Percentiles rank a stretch among this genome's conserved stretches.
These are phyloP conservation scores for Fusarium robinianum DNA, from an alignment of 2,329 filamentous ascomycete genomes.

Conservation along the genomic window DNA sequence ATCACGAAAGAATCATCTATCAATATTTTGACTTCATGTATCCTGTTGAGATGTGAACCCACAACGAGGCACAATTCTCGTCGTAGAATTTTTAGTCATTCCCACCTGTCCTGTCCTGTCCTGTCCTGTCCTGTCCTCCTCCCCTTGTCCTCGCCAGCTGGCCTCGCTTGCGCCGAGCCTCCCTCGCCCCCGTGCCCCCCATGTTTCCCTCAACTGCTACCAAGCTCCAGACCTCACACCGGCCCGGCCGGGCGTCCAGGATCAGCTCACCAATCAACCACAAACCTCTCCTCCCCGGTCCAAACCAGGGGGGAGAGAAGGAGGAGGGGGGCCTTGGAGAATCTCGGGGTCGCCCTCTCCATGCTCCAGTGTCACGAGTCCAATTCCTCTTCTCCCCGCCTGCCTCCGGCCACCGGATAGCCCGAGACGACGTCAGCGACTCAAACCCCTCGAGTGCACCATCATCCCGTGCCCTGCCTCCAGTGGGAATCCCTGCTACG, in stretches of 20 bases:
- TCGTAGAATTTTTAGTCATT: too few species aligned
- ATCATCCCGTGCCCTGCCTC: constrained; percentile 9
- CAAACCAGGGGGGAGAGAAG: neutral
- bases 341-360: constrained; percentile 12
- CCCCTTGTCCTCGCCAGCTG: too few species aligned
- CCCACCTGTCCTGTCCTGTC: too few species aligned
- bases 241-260: constrained; percentile 18
- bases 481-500: constrained; percentile 14
- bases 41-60: too few species aligned
- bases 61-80: too few species aligned
- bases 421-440: constrained; percentile 28
- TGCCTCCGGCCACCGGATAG: constrained; percentile 14
- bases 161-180: constrained; percentile 17
- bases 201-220: constrained; percentile 2
- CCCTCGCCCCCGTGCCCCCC: neutral
- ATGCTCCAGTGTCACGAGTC: neutral
- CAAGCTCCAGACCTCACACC: constrained; percentile 11
- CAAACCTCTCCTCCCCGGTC: constrained; percentile 5
- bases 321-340: too few species aligned
- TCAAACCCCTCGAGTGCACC: too few species aligned
- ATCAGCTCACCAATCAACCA: constrained; percentile 25
- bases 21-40: too few species aligned
- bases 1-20: too few species aligned
- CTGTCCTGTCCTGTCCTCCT: too few species aligned
- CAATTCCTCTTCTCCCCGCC: constrained; percentile 16